Evolutionary conservation across 345 rosid genomes (phyloP), one percentile per base, ranked within the genome.

Genomic region (Stellera chamaejasme): DNA sequence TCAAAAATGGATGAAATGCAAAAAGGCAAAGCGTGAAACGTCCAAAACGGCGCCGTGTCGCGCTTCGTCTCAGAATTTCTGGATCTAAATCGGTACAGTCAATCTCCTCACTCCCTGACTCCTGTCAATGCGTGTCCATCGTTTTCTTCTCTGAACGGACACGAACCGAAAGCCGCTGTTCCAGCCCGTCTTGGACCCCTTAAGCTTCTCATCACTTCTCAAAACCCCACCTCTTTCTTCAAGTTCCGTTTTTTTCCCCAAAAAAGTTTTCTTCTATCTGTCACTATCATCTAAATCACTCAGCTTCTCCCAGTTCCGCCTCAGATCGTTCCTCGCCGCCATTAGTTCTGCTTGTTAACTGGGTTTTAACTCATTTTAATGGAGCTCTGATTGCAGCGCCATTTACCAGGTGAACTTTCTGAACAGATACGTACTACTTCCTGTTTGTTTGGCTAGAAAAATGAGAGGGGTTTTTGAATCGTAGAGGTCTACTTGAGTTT

Each of bases 351-450:
- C 67, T 28, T 50, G 23, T 44, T 53, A 10, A 23, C 11, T 45
- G 55, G 43, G 45, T 43, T 55, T 43, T 25, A 14, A 43, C 55
- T 46, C 14, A 15, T 48, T 63, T 61, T 55, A 39, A 75, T 87
- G 86, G 72, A 62, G 52, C 45, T 66, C 48, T 87, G 79, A 83
- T 71, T 71, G 4, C 41, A 44, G 51, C 66, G 2, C 70, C 64
- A 59, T 43, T 71, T 27, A 15, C 72, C 54, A 76, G 78, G 79
- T 77, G 27, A 66, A 66, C 16, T 10, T 14, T 59, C 27, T 19
- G 39, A 6, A 27, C 14, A 10, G 19, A 6, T n/a, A 48, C 16
- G 45, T 28, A 42, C 0, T 27, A 47, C 25, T 43, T 10, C 39
- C 36, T 62, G 42, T 45, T 60, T 62, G 72, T 76, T 77, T 77